phyloP scores from a whole-genome alignment of 179 eudicot genomes.

The Beta lomatogona region DNA sequence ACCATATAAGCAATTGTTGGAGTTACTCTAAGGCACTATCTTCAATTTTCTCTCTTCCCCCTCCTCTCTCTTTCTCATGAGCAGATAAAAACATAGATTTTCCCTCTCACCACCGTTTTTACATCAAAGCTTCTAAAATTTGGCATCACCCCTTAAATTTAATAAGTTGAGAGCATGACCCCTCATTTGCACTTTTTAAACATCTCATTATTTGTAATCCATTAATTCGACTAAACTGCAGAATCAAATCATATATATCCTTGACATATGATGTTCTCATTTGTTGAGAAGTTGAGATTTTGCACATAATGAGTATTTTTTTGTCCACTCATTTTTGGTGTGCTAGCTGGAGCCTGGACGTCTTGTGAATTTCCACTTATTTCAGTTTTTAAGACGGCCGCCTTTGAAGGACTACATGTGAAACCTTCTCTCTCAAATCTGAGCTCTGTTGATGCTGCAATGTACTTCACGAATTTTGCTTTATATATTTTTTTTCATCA shows the following conservation, averaged over 20 bases:
- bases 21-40: too few species aligned
- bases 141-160: neutral
- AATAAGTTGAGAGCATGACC: neutral
- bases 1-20: too few species aligned
- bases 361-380: too few species aligned
- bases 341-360: too few species aligned
- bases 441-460: neutral
- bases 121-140: too few species aligned
- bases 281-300: neutral
- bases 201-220: neutral
- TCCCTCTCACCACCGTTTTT: too few species aligned
- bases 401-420: neutral
- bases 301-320: too few species aligned
- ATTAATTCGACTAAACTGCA: neutral
- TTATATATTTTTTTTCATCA: neutral
- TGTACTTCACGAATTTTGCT: neutral
- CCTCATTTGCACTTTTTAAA: neutral
- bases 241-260: neutral
- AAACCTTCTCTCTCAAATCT: neutral
- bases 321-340: too few species aligned
- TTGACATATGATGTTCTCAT: neutral
- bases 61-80: too few species aligned
- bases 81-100: too few species aligned
- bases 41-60: too few species aligned
- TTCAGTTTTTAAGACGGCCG: neutral